Base-by-base conservation (phyloP, 2,329 filamentous ascomycete species). In the Magnaporthiopsis rhizophila region DNA sequence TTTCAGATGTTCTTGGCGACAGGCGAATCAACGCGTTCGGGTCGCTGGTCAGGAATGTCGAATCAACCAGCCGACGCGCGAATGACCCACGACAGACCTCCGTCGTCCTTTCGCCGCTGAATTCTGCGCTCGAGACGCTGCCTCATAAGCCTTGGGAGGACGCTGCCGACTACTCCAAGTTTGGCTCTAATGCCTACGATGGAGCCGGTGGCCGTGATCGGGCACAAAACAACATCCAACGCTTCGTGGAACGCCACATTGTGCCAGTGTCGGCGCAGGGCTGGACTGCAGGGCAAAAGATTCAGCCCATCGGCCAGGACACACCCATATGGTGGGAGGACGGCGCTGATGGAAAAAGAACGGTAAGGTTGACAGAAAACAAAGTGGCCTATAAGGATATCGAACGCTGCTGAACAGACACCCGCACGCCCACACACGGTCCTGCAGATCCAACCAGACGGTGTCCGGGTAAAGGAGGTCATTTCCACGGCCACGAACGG, bases 81-180 rank as follows among this genome's bases (percentile, higher is more conserved):
- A 84, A 89, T 69, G 84, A 91, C 72, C 75, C 81, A 0, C 72
- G 78, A 0, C 76, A 83, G 65, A 93, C 94, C 73, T 90, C 90
- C 21, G 97, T 92, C 2, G 87, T 98, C 30, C 85, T 98, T 3
- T 94, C 93, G 6, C 95, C 95, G 0, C 79, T 90, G 64, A 98
- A 99, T 80, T 86, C 84, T 24, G 92, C 88, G 3, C 86, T 99
- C 71, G 89, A 90, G 68, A 79, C 77, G 0, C 79, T 98, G 30
- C 90, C 92, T 0, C 83, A 89, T 63, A 98, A 97, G 75, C 93
- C 93, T 0, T 96, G 91, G 91, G 91, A 90, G 70, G 80, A 93
- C 67, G 85, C 89, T 0, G 76, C 82, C 63, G 92, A 97, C 68
- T 94, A 95, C 73, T 78, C 81, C 3, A 75, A 75, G 1, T 77